Evolutionary conservation across 768 basidiomycete species (phyloP).

Genomic region (Mrakia hoshinonis): DNA sequence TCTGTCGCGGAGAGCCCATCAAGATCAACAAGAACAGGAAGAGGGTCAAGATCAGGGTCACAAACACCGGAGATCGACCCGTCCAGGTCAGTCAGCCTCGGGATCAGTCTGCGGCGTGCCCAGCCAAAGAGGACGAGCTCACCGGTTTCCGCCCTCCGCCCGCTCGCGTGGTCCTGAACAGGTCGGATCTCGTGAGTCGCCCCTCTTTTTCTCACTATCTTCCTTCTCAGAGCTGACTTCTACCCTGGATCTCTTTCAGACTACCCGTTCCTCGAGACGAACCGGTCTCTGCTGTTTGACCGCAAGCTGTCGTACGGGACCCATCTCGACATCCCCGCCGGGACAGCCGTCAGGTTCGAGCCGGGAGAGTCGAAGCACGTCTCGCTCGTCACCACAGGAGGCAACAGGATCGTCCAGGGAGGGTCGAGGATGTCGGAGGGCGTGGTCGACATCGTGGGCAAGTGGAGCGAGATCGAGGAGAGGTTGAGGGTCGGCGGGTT

Average conservation of each 20-base stretch:
- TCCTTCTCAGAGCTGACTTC: slow-evolving; percentile 50
- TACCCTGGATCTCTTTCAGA: slow-evolving; percentile 50
- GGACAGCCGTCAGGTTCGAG: slow-evolving; percentile 93
- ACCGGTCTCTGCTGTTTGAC: slow-evolving; percentile 71
- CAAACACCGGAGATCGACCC: slow-evolving; percentile 85
- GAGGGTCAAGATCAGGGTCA: slow-evolving; percentile 63
- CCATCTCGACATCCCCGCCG: slow-evolving; percentile 71
- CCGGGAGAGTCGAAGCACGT: slow-evolving; percentile 83
- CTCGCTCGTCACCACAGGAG: slow-evolving; percentile 67
- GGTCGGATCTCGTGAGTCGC: neutral
- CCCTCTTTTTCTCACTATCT: neutral
- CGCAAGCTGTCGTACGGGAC: slow-evolving; percentile 63
- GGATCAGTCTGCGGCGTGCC: neutral
- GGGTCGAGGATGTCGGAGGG: slow-evolving; percentile 43
- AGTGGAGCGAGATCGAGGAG: slow-evolving; percentile 27
- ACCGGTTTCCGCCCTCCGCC: neutral
- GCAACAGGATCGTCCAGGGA: slow-evolving; percentile 61
- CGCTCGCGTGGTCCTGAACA: slow-evolving; percentile 4
- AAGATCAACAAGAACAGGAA: slow-evolving; percentile 65
- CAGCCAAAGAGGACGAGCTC: neutral
- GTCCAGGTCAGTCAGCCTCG: slow-evolving; percentile 55
- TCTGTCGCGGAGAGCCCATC: slow-evolving; percentile 49
- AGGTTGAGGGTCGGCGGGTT: neutral
- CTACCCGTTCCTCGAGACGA: slow-evolving; percentile 89
- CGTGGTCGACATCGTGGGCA: neutral